Percentiles rank a stretch among this genome's conserved stretches.
These are phyloP conservation scores for Aureobasidium namibiae DNA, from an alignment of 2,329 filamentous ascomycete genomes.

Conservation along the genomic window DNA sequence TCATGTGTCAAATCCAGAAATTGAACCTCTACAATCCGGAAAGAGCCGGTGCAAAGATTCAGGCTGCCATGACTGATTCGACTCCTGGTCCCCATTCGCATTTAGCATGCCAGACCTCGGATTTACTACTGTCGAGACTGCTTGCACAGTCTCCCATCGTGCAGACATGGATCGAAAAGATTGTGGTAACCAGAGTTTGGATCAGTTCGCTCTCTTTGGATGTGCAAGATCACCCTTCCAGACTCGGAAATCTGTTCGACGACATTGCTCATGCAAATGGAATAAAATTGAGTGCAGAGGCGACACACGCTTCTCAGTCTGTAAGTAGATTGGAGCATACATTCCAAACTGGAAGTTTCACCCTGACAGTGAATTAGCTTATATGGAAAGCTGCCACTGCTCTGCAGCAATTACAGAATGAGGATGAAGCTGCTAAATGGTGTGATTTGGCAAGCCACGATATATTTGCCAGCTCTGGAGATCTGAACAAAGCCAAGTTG, in stretches of 20 bases:
- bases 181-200: constrained; percentile 60
- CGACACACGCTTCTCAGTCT: constrained; percentile 60
- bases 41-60: neutral
- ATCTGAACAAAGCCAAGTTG: constrained; percentile 60
- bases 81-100: constrained; percentile 3
- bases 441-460: constrained; percentile 60
- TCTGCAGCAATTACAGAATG: constrained; percentile 45
- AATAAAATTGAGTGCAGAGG: constrained; percentile 47
- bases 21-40: constrained; percentile 36
- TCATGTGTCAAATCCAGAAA: constrained; percentile 61
- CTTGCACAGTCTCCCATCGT: constrained; percentile 36
- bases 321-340: neutral
- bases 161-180: constrained; percentile 58
- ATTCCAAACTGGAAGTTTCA: neutral
- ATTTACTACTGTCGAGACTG: constrained; percentile 55
- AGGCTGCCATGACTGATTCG: neutral
- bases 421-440: constrained; percentile 53
- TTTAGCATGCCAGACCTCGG: constrained; percentile 43
- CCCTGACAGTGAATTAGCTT: constrained; percentile 29
- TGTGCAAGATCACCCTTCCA: constrained; percentile 29
- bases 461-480: constrained; percentile 58
- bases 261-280: constrained; percentile 38
- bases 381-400: constrained; percentile 73
- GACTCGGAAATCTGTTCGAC: constrained; percentile 37
- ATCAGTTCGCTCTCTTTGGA: constrained; percentile 46